Percentiles rank a stretch among this genome's conserved stretches.
Evolutionary conservation across 768 basidiomycete genomes (phyloP).

Genomic region (Tricholoma saponaceum): DNA sequence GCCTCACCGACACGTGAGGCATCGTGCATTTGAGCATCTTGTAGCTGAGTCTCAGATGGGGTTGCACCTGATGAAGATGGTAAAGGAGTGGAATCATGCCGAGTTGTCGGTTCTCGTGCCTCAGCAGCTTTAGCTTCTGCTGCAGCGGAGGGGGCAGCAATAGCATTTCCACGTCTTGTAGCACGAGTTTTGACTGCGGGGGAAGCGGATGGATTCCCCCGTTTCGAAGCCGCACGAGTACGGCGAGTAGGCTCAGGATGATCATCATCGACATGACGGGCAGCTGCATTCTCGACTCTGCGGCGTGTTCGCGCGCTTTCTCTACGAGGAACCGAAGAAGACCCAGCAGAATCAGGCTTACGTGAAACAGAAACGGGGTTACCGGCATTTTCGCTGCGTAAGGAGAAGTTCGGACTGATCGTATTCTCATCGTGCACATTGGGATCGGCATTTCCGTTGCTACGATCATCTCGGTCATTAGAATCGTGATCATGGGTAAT

Average conservation of each 20-base stretch:
- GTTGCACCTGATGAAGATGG: not conserved
- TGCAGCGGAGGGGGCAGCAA: constrained; percentile 8
- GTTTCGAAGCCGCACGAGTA: constrained; percentile 11
- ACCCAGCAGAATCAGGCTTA: not conserved
- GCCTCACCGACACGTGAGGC: not conserved
- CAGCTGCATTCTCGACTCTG: not conserved
- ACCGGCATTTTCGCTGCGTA: not conserved
- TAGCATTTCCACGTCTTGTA: constrained; percentile 9
- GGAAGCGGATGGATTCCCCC: constrained; percentile 5
- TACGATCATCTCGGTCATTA: constrained; percentile 1
- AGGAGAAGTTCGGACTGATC: not conserved
- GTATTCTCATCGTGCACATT: not conserved
- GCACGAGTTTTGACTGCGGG: constrained; percentile 3
- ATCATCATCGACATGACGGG: constrained; percentile 1
- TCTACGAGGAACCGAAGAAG: constrained; percentile 6
- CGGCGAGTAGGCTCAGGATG: constrained; percentile 8
- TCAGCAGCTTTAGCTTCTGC: not conserved
- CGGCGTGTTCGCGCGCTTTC: constrained; percentile 8
- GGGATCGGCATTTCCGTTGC: constrained; percentile 1
- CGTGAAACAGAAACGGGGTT: not conserved
- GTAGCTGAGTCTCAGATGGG: not conserved
- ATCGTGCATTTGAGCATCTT: constrained; percentile 2
- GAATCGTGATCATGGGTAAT: constrained; percentile 1
- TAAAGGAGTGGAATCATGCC: constrained; percentile 2
- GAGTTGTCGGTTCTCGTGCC: not conserved